Percentiles rank a stretch among this genome's conserved stretches.
These are phyloP conservation scores for Oryza glumipatula DNA, from an alignment of 176 grass and related monocot genomes.

Conservation along the genomic window DNA sequence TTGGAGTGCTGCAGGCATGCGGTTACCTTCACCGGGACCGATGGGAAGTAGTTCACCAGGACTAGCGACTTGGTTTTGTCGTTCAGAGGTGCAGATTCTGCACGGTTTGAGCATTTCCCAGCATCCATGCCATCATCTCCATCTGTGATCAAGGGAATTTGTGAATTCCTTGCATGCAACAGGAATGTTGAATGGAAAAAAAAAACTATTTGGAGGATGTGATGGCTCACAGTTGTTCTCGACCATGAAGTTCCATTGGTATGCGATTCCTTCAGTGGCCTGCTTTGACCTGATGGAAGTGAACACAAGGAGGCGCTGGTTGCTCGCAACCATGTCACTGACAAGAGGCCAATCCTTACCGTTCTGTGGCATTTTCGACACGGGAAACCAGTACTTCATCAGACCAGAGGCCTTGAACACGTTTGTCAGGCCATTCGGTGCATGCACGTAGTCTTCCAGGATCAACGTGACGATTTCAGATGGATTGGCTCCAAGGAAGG, in stretches of 20 bases:
- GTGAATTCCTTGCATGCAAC: background rate
- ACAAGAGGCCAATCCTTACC: slow-evolving; percentile 88
- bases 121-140: slow-evolving; percentile 78
- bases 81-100: slow-evolving; percentile 58
- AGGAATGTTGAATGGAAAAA: background rate
- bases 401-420: slow-evolving; percentile 83
- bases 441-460: slow-evolving; percentile 85
- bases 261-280: slow-evolving; percentile 82
- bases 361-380: slow-evolving; percentile 82
- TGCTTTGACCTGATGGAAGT: slow-evolving; percentile 86
- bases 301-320: slow-evolving; percentile 80
- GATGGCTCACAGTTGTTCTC: slow-evolving; percentile 87
- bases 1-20: slow-evolving; percentile 62
- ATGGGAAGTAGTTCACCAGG: slow-evolving; percentile 79
- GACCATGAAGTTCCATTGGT: slow-evolving; percentile 99
- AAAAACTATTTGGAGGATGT: background rate
- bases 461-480: slow-evolving; percentile 87
- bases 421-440: slow-evolving; percentile 76
- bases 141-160: slow-evolving; percentile 35
- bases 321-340: slow-evolving; percentile 75
- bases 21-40: slow-evolving; percentile 47
- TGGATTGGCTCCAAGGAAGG: slow-evolving; percentile 79
- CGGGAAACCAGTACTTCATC: slow-evolving; percentile 86
- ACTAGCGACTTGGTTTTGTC: slow-evolving; percentile 71
- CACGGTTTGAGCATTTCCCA: slow-evolving; percentile 66